A percentile compares a stretch with the other conserved stretches of the same genome.
Conservation (phyloP, 768 basidiomycete genomes). For the Mycena belliarum region DNA sequence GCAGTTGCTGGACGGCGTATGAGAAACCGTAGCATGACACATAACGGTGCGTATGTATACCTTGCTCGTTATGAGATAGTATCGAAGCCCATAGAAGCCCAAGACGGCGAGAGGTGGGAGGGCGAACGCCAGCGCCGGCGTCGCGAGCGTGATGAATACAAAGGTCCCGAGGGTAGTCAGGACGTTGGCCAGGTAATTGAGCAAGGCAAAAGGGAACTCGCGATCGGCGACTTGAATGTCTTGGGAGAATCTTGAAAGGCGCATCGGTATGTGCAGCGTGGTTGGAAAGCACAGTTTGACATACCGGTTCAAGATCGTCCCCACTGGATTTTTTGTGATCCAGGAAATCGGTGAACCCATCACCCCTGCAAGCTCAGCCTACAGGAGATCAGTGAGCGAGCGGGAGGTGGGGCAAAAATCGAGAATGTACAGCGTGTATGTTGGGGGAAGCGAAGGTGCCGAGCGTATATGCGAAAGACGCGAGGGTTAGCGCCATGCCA, state of each 20-base stretch:
- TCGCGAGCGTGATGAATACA: slow-evolving; percentile 11
- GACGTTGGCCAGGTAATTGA: slow-evolving; percentile 4
- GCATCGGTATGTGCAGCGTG: not conserved
- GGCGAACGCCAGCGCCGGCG: slow-evolving; percentile 7
- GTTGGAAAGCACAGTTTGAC: not conserved
- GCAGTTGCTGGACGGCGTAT: not conserved
- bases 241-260: slow-evolving; percentile 11
- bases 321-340: slow-evolving; percentile 15
- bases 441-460: slow-evolving; percentile 4
- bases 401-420: no score
- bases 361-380: slow-evolving; percentile 4
- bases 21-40: not conserved
- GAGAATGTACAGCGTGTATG: not conserved
- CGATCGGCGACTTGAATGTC: slow-evolving; percentile 10
- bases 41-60: not conserved
- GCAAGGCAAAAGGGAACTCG: slow-evolving; percentile 14
- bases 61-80: slow-evolving; percentile 19
- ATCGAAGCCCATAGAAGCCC: slow-evolving; percentile 1
- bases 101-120: slow-evolving; percentile 4
- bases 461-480: not conserved
- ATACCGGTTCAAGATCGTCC: slow-evolving; percentile 16
- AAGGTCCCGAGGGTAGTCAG: slow-evolving; percentile 1
- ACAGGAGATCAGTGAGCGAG: not conserved
- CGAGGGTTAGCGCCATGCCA: not conserved
- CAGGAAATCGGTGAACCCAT: slow-evolving; percentile 14